Evolutionary conservation across 106 monocot species (phyloP).

Genomic region (Agapanthus africanus): DNA sequence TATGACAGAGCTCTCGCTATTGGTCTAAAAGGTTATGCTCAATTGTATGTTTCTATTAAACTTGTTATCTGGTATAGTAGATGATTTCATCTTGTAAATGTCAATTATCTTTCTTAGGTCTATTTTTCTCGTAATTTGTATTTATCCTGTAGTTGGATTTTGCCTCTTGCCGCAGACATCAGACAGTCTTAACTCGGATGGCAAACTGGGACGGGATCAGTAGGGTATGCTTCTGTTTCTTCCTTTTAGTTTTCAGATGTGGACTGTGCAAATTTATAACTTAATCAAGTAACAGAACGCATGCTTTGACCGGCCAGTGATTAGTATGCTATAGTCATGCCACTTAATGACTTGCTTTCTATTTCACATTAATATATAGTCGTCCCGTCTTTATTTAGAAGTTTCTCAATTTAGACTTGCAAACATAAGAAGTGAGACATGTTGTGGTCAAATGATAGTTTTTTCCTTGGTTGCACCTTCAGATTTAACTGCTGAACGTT

Average conservation of each 20-base stretch:
- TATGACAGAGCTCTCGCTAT: constrained; percentile 63
- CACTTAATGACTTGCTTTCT: too few species aligned
- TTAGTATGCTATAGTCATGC: too few species aligned
- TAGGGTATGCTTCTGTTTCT: constrained; percentile 34
- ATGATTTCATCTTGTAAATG: background rate
- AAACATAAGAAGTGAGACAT: too few species aligned
- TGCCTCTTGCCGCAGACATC: constrained; percentile 49
- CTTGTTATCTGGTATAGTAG: constrained; percentile 6
- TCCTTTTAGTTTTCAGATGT: background rate
- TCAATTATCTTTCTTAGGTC: background rate
- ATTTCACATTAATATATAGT: too few species aligned
- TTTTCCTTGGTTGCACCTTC: too few species aligned
- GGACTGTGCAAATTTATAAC: background rate
- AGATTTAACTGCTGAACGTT: too few species aligned
- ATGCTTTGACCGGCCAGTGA: background rate
- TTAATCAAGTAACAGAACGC: background rate
- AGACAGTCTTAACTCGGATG: constrained; percentile 53
- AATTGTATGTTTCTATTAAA: constrained; percentile 50
- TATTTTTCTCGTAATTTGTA: background rate
- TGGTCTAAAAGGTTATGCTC: constrained; percentile 78
- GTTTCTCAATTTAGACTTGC: too few species aligned
- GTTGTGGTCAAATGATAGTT: too few species aligned
- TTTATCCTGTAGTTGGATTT: background rate
- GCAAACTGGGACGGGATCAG: constrained; percentile 91
- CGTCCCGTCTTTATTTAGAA: too few species aligned